Evolutionary conservation across 2,329 filamentous ascomycete genomes (phyloP).

Genomic region (Talaromyces piceae): DNA sequence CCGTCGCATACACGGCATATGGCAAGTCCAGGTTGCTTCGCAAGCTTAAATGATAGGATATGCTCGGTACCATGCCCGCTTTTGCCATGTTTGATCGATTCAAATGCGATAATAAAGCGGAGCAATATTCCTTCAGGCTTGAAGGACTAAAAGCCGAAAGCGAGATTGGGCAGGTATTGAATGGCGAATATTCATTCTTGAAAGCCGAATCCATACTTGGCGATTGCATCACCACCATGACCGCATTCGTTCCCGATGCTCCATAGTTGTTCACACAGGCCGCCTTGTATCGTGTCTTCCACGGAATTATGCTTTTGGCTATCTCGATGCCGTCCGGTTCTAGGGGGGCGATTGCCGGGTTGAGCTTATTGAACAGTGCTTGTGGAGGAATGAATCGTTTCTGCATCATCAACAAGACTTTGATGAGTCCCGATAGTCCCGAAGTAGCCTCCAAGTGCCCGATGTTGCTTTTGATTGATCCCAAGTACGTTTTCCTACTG

Average conservation of each 20-base stretch:
- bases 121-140: not conserved
- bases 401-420: not conserved
- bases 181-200: not conserved
- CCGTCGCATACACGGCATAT: not conserved
- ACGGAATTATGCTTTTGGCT: not conserved
- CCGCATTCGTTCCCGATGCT: conserved; percentile 21
- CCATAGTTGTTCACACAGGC: conserved; percentile 26
- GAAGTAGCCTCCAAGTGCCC: not conserved
- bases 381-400: not conserved
- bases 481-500: not conserved
- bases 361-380: not conserved
- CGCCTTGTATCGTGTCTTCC: conserved; percentile 8
- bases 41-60: not conserved
- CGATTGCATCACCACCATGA: conserved; percentile 20
- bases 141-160: not conserved
- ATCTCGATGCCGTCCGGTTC: conserved; percentile 14
- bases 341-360: conserved; percentile 1
- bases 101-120: not conserved
- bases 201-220: not conserved
- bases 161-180: not conserved
- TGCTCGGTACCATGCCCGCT: not conserved
- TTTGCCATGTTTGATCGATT: not conserved
- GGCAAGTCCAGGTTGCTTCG: not conserved
- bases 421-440: not conserved
- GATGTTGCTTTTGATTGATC: not conserved